Evolutionary conservation across 2,329 filamentous ascomycete species (phyloP), one percentile per base, ranked within the genome.

Genomic region (Ophiostoma himal-ulmi): DNA sequence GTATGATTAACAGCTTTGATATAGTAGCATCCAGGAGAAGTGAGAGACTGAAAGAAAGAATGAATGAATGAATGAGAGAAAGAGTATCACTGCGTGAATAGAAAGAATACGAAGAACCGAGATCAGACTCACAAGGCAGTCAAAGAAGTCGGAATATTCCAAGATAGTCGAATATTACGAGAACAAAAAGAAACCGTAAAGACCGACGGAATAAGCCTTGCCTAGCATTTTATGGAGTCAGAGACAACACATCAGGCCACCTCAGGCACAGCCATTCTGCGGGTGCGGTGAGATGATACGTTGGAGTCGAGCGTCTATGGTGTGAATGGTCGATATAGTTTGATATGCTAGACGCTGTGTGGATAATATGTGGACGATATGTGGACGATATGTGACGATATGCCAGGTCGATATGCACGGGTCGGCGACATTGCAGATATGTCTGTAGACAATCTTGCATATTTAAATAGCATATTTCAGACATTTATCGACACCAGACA

Each of bases 191-290:
- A 30, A 30, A 30, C 30, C 3, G 30, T 3, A 30, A 30, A 2
- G 2, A 30, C 3, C 30, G 30, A 30, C 30, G 30, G 30, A 30
- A 17, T 8, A n/a, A 48, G 17, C 17, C 20, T 48, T 48, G 44
- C 7, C 44, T 48, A 20, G 44, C 17, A 8, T 48, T 20, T 48
- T 11, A 57, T 57, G 52, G n/a, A 57, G 52, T 57, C 52, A 62
- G 57, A 30, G 57, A 62, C 57, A 62, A 62, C 57, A 62, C 57
- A 62, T 34, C 57, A 62, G 57, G 57, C 57, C 14, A 26, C 57
- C 26, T 57, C 22, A 26, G 52, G 22, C 52, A 54, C 48, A 54
- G 48, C 48, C 48, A 11, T 54, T 7, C 8, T 8, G 52, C 5
- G 14, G 20, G 52, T 11, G 52, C 52, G 14, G 44, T 48, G 20